Evolutionary conservation across 2,329 filamentous ascomycete genomes (phyloP).

Genomic region (Aspergillus pseudonomiae): DNA sequence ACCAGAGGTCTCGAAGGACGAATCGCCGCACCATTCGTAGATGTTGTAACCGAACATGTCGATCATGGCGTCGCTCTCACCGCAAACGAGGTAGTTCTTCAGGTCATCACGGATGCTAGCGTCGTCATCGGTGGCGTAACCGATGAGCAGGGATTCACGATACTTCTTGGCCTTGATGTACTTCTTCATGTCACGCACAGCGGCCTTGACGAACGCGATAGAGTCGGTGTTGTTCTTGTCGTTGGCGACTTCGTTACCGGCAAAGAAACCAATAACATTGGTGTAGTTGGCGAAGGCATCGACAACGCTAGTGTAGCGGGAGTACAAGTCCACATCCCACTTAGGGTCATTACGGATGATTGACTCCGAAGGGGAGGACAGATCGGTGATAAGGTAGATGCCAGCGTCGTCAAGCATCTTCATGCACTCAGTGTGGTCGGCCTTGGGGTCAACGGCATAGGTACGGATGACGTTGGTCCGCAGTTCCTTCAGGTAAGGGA

Average conservation of each 20-base stretch:
- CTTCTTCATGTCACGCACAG: slow-evolving; percentile 91
- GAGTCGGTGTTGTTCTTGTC: slow-evolving; percentile 83
- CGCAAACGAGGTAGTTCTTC: slow-evolving; percentile 94
- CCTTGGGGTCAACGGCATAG: slow-evolving; percentile 83
- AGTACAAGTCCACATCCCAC: slow-evolving; percentile 79
- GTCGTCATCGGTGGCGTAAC: slow-evolving; percentile 96
- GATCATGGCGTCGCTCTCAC: slow-evolving; percentile 66
- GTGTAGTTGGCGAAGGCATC: slow-evolving; percentile 79
- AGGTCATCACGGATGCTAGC: slow-evolving; percentile 77
- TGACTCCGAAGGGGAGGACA: slow-evolving; percentile 77
- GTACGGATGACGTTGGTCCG: slow-evolving; percentile 92
- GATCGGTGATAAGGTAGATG: slow-evolving; percentile 93
- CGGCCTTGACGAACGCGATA: slow-evolving; percentile 95
- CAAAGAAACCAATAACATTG: slow-evolving; percentile 97
- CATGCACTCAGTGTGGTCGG: slow-evolving; percentile 85
- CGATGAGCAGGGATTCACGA: slow-evolving; percentile 75
- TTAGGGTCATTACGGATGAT: slow-evolving; percentile 79
- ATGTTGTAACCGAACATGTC: slow-evolving; percentile 99
- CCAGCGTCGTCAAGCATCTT: slow-evolving; percentile 75
- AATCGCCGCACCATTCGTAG: slow-evolving; percentile 97
- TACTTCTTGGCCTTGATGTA: slow-evolving; percentile 84
- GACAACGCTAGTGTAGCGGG: slow-evolving; percentile 81
- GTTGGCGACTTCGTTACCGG: slow-evolving; percentile 96
- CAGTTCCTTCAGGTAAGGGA: slow-evolving; percentile 76
- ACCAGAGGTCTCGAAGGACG: slow-evolving; percentile 73